Percentiles rank a stretch among this genome's conserved stretches.
Conservation (phyloP, 1,284 basidiomycete species). For the Mycosarcoma mackinlayi region DNA sequence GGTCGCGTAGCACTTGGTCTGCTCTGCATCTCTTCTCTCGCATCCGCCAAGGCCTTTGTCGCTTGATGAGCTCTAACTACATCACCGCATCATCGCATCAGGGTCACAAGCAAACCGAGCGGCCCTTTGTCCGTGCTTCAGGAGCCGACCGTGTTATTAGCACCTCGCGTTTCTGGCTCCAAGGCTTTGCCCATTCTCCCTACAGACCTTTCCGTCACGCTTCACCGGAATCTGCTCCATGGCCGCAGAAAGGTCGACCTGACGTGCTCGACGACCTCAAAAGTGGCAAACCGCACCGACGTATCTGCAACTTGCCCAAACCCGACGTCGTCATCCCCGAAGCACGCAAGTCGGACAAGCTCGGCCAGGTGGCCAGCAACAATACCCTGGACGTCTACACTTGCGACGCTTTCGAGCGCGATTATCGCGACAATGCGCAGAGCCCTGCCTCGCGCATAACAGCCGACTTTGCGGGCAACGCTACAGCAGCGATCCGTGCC, state of each 20-base stretch:
- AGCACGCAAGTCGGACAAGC: slow-evolving; percentile 35
- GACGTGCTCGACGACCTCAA: slow-evolving; percentile 20
- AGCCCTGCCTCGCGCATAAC: slow-evolving; percentile 20
- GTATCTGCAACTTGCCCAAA: slow-evolving; percentile 23
- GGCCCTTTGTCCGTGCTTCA: slow-evolving; percentile 41
- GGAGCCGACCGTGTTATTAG: slow-evolving; percentile 41
- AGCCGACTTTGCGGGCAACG: slow-evolving; percentile 21
- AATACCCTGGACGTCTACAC: slow-evolving; percentile 53
- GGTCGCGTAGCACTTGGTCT: background rate
- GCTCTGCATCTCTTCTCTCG: slow-evolving; percentile 5
- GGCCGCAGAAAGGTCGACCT: slow-evolving; percentile 40
- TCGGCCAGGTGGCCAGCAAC: slow-evolving; percentile 29
- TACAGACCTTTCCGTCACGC: slow-evolving; percentile 33
- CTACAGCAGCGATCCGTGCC: slow-evolving; percentile 16
- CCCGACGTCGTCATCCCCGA: slow-evolving; percentile 51
- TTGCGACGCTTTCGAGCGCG: slow-evolving; percentile 31
- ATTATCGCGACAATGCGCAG: slow-evolving; percentile 33
- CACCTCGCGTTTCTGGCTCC: slow-evolving; percentile 44
- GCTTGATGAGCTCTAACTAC: background rate
- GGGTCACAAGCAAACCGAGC: background rate
- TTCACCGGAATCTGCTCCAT: slow-evolving; percentile 36
- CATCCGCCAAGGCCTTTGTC: slow-evolving; percentile 9
- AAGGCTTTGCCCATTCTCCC: slow-evolving; percentile 33
- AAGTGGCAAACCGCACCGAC: slow-evolving; percentile 28
- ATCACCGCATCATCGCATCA: background rate